Evolutionary conservation across 371 early-diverging fungal species (phyloP).

Genomic region (Mycotypha africana): DNA sequence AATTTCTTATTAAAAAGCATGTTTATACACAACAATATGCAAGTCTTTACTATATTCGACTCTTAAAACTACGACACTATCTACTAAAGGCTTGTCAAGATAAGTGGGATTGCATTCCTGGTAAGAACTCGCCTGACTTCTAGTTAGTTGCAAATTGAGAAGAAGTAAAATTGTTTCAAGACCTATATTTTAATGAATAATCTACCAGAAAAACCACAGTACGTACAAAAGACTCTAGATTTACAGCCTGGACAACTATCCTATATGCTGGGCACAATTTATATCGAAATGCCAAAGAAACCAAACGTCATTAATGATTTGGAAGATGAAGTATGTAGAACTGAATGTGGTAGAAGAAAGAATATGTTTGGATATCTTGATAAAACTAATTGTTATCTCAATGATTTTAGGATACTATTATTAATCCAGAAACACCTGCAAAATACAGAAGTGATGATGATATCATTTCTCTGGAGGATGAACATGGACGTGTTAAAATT

Average conservation of each 20-base stretch:
- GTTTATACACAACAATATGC: slow-evolving; percentile 80
- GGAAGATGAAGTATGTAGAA: slow-evolving; percentile 58
- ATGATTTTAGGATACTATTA: slow-evolving; percentile 63
- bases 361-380: too few species aligned
- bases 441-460: slow-evolving; percentile 66
- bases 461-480: slow-evolving; percentile 79
- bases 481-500: slow-evolving; percentile 80
- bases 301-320: slow-evolving; percentile 87
- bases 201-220: slow-evolving; percentile 26
- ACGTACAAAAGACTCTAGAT: slow-evolving; percentile 65
- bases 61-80: slow-evolving; percentile 54
- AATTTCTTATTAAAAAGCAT: slow-evolving; percentile 45
- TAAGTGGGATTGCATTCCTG: slow-evolving; percentile 48
- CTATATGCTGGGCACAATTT: slow-evolving; percentile 83
- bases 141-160: too few species aligned
- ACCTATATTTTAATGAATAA: not conserved
- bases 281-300: slow-evolving; percentile 76
- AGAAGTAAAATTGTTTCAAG: not conserved
- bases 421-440: slow-evolving; percentile 52
- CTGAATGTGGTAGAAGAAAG: not conserved
- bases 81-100: slow-evolving; percentile 42
- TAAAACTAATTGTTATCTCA: too few species aligned
- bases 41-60: slow-evolving; percentile 76
- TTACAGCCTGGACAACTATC: slow-evolving; percentile 56
- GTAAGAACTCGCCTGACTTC: too few species aligned